These are phyloP conservation scores for Medicago lupulina DNA, from an alignment of 306 rosid species.

Conservation along the genomic window DNA sequence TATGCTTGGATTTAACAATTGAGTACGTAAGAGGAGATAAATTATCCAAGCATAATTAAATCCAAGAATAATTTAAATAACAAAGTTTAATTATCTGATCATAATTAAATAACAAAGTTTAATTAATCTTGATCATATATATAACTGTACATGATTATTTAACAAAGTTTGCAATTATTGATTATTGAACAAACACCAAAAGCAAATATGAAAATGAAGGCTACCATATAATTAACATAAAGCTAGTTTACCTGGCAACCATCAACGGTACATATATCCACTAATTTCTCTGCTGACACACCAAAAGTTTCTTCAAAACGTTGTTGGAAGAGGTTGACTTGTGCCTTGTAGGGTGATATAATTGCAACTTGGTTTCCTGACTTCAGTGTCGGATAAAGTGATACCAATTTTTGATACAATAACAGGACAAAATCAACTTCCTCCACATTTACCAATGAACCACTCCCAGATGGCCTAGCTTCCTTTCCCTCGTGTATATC, in stretches of 20 bases:
- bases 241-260: slow-evolving; percentile 86
- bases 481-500: slow-evolving; percentile 82
- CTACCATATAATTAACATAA: slow-evolving; percentile 24
- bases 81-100: too few species aligned
- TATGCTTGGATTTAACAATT: too few species aligned
- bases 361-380: slow-evolving; percentile 82
- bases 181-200: slow-evolving; percentile 3
- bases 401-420: slow-evolving; percentile 74
- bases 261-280: slow-evolving; percentile 87
- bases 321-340: slow-evolving; percentile 80
- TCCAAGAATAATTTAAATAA: too few species aligned
- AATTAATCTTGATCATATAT: too few species aligned
- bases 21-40: too few species aligned
- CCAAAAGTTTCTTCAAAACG: slow-evolving; percentile 77
- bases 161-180: not conserved
- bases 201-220: slow-evolving; percentile 34
- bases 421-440: slow-evolving; percentile 90
- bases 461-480: slow-evolving; percentile 72
- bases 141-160: too few species aligned
- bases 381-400: slow-evolving; percentile 68
- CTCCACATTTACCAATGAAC: slow-evolving; percentile 73
- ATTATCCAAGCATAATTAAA: too few species aligned
- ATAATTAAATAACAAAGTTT: too few species aligned
- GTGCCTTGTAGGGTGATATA: slow-evolving; percentile 84
- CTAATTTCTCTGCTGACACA: slow-evolving; percentile 72